phyloP scores from a whole-genome alignment of 768 basidiomycete genomes.

The Sutorius australiensis region DNA sequence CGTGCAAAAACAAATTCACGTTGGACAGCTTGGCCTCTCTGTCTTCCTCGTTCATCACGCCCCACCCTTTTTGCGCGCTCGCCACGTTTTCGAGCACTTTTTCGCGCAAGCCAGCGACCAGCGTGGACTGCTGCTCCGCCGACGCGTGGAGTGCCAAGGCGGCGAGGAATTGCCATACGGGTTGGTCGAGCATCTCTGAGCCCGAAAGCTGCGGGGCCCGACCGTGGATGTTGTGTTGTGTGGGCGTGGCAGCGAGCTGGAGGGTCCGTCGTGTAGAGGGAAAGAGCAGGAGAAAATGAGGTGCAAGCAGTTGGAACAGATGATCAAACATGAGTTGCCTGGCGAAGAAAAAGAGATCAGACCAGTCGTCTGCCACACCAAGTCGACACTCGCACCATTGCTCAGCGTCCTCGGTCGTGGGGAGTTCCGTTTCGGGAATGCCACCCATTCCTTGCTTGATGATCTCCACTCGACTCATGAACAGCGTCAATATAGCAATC shows the following conservation, averaged over 20 bases:
- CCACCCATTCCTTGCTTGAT: slow-evolving; percentile 69
- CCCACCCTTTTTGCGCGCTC: slow-evolving; percentile 72
- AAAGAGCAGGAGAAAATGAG: slow-evolving; percentile 78
- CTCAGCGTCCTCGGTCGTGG: slow-evolving; percentile 69
- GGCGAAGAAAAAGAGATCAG: slow-evolving; percentile 9
- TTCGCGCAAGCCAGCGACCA: slow-evolving; percentile 84
- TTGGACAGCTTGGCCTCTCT: slow-evolving; percentile 79
- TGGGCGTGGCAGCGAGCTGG: slow-evolving; percentile 36
- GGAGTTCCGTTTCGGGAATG: slow-evolving; percentile 53
- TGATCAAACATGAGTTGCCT: slow-evolving; percentile 90
- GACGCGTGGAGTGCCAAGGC: slow-evolving; percentile 82
- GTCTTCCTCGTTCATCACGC: slow-evolving; percentile 63
- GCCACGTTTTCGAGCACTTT: slow-evolving; percentile 91
- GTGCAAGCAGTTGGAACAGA: slow-evolving; percentile 75
- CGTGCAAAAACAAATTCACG: slow-evolving; percentile 87
- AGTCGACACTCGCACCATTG: slow-evolving; percentile 58
- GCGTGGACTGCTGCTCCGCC: slow-evolving; percentile 80
- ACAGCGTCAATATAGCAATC: slow-evolving; percentile 82
- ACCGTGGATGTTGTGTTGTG: slow-evolving; percentile 36
- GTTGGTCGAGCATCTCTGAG: slow-evolving; percentile 73
- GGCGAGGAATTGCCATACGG: slow-evolving; percentile 93
- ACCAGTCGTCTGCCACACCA: background rate
- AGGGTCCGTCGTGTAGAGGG: slow-evolving; percentile 76
- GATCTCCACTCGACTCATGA: slow-evolving; percentile 89
- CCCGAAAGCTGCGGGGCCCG: slow-evolving; percentile 57